phyloP scores from a whole-genome alignment of 2,329 filamentous ascomycete species.

The Colletotrichum spaethianum region DNA sequence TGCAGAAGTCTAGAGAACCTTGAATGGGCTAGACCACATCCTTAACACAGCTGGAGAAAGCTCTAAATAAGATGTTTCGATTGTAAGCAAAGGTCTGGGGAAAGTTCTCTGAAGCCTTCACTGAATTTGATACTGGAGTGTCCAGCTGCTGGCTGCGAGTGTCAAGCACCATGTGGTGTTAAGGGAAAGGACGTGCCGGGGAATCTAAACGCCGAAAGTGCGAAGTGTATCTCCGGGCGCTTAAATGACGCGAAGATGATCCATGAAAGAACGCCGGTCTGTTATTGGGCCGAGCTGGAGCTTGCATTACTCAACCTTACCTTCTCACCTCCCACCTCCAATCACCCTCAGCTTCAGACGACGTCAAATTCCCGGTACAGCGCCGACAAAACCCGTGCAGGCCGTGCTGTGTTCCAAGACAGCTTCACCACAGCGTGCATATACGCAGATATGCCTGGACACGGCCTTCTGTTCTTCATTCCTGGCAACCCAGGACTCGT shows the following conservation, averaged over 20 bases:
- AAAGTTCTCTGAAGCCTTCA: neutral
- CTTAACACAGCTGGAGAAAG: neutral
- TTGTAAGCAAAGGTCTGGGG: neutral
- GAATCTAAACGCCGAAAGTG: conserved; percentile 14
- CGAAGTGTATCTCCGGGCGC: conserved; percentile 12
- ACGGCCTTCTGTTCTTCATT: conserved; percentile 77
- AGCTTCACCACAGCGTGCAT: conserved; percentile 17
- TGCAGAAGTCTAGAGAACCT: too few relatives aligned
- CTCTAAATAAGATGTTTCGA: neutral
- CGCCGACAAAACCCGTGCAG: conserved; percentile 29
- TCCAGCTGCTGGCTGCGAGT: neutral
- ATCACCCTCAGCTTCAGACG: conserved; percentile 19
- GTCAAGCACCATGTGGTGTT: neutral
- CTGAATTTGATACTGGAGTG: neutral
- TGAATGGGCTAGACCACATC: neutral
- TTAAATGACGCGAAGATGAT: conserved; percentile 1
- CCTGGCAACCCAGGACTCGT: conserved; percentile 84
- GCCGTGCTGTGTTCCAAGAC: conserved; percentile 30
- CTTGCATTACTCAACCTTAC: conserved; percentile 11
- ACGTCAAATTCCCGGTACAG: conserved; percentile 10
- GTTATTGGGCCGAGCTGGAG: conserved; percentile 13
- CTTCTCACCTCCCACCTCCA: neutral
- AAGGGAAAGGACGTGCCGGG: neutral
- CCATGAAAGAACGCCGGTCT: neutral
- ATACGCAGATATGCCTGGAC: conserved; percentile 39